Evolutionary conservation across 495 filamentous ascomycete genomes (phyloP).

Genomic region (Aspergillus leporis): DNA sequence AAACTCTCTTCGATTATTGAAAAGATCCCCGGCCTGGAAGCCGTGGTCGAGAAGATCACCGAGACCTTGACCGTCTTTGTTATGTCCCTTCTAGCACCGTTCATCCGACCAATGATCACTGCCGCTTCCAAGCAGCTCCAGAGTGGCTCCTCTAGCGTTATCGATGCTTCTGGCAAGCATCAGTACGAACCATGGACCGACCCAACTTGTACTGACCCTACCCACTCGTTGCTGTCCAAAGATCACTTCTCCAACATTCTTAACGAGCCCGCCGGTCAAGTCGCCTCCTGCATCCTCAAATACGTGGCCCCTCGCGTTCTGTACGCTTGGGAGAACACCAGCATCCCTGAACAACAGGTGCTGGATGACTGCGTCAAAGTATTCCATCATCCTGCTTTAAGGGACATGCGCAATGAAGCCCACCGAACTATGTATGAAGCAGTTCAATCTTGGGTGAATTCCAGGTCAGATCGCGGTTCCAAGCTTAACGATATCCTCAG

Average conservation of each 20-base stretch:
- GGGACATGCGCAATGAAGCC: constrained; percentile 69
- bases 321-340: constrained; percentile 86
- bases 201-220: constrained; percentile 82
- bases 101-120: constrained; percentile 88
- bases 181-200: constrained; percentile 93
- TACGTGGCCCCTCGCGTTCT: constrained; percentile 85
- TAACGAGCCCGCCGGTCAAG: constrained; percentile 81
- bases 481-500: constrained; percentile 68
- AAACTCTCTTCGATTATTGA: constrained; percentile 80
- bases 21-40: constrained; percentile 87
- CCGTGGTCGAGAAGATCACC: constrained; percentile 82
- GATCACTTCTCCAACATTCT: constrained; percentile 95
- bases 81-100: constrained; percentile 85
- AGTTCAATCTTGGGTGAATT: constrained; percentile 73
- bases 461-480: constrained; percentile 60
- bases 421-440: constrained; percentile 84
- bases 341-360: constrained; percentile 75
- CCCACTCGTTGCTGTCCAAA: constrained; percentile 91
- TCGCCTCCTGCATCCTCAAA: constrained; percentile 75
- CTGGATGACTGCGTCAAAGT: constrained; percentile 71
- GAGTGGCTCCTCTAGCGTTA: constrained; percentile 74
- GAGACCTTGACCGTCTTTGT: constrained; percentile 90
- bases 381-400: constrained; percentile 87
- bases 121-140: constrained; percentile 79
- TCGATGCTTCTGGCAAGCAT: constrained; percentile 76